Evolutionary conservation across 371 early-diverging fungal genomes (phyloP), one percentile per base, ranked within the genome.

Genomic region (Mortierella sp.): DNA sequence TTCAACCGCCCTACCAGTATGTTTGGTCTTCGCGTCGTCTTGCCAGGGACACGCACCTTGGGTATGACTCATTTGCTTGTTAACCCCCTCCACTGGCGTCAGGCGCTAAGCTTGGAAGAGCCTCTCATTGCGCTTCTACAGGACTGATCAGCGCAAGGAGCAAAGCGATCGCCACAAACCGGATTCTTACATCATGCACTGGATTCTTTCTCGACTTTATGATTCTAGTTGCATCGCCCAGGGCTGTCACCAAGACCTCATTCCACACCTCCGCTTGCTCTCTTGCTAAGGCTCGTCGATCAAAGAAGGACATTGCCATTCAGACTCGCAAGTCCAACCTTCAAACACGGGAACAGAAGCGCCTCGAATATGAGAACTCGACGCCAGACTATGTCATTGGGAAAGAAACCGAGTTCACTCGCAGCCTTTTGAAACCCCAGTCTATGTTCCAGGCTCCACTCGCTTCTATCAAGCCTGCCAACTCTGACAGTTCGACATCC

Each of bases 201-300:
- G n/a, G n/a, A n/a, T n/a, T n/a, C n/a, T n/a, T n/a, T n/a, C n/a
- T 9, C 22, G 24, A 44, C 37, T 21, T 14, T 31, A n/a, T 27
- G 24, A 44, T n/a, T n/a, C n/a, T 66, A 72, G 72, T 49, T 57
- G 74, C 74, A 24, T 67, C 74, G 40, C 49, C 60, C 54, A 63
- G 60, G 67, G 37, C 63, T 16, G 46, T 44, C 43, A 58, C 73
- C 45, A 41, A 48, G 52, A 70, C 56, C 60, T 58, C 69, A 22
- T 78, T 73, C 67, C 78, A 80, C 57, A 78, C 72, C 65, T 73
- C 80, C n/a, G 67, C 72, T 24, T 54, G 78, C 16, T 64, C 74
- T 27, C 61, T 78, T 24, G 70, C 74, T 21, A 72, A 57, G 59
- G 58, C 63, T 43, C 72, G 73, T 50, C 65, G 73, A 50, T 73